These are phyloP conservation scores for Talaromyces sp. DNA, from an alignment of 2,329 filamentous ascomycete species.

Conservation along the genomic window DNA sequence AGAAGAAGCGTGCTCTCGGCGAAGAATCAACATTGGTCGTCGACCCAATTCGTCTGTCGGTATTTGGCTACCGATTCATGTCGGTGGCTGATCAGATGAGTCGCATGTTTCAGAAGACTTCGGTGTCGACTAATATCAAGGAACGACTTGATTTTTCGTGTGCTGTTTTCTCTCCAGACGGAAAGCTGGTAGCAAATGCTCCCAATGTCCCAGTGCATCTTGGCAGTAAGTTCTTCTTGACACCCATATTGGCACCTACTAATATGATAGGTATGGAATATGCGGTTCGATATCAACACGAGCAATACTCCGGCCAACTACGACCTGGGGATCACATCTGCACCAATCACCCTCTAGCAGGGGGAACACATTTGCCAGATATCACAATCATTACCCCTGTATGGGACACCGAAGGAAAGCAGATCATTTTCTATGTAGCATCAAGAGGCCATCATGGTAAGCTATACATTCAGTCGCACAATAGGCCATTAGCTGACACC, in stretches of 20 bases:
- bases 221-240: constrained; percentile 67
- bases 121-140: constrained; percentile 68
- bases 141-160: constrained; percentile 84
- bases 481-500: neutral
- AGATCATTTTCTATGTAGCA: constrained; percentile 78
- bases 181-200: constrained; percentile 65
- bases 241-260: neutral
- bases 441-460: constrained; percentile 70
- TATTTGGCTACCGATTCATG: constrained; percentile 59
- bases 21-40: constrained; percentile 28
- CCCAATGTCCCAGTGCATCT: constrained; percentile 75
- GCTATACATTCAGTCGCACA: neutral
- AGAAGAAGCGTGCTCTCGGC: constrained; percentile 44
- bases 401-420: constrained; percentile 59
- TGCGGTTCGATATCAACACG: constrained; percentile 72
- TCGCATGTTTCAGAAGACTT: constrained; percentile 54
- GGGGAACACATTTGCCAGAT: constrained; percentile 78
- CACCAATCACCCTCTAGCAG: constrained; percentile 79
- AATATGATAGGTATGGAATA: constrained; percentile 41
- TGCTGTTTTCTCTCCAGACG: constrained; percentile 72
- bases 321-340: constrained; percentile 78
- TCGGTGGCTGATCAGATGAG: constrained; percentile 60
- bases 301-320: constrained; percentile 69
- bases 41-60: constrained; percentile 53
- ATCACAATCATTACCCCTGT: constrained; percentile 79